Evolutionary conservation across 2,329 filamentous ascomycete genomes (phyloP).

Genomic region (Paecilomyces dactylethromorphus): DNA sequence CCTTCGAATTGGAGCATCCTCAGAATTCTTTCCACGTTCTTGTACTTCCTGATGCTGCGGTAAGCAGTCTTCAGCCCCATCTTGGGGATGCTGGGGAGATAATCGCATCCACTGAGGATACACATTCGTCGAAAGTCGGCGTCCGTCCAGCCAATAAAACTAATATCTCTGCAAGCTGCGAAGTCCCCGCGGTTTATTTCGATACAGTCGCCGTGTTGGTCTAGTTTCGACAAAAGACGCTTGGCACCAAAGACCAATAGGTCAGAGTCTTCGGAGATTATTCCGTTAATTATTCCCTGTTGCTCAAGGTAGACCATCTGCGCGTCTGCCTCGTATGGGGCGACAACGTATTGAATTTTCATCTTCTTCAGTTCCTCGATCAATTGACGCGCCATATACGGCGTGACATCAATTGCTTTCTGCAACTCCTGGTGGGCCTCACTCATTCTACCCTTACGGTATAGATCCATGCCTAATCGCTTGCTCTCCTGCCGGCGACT

Average conservation of each 20-base stretch:
- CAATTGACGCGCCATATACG: slow-evolving; percentile 84
- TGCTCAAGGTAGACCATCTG: slow-evolving; percentile 91
- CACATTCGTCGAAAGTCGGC: slow-evolving; percentile 89
- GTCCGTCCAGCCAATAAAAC: slow-evolving; percentile 86
- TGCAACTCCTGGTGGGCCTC: slow-evolving; percentile 84
- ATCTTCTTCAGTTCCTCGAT: slow-evolving; percentile 86
- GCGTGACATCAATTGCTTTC: slow-evolving; percentile 92
- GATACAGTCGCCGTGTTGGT: slow-evolving; percentile 86
- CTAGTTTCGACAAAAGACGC: slow-evolving; percentile 84
- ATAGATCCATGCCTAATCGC: slow-evolving; percentile 66
- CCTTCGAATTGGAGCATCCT: slow-evolving; percentile 83
- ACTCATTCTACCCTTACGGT: slow-evolving; percentile 71
- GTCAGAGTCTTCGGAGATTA: slow-evolving; percentile 94
- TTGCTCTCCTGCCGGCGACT: slow-evolving; percentile 71
- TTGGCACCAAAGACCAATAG: slow-evolving; percentile 91
- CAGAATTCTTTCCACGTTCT: slow-evolving; percentile 74
- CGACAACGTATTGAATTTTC: slow-evolving; percentile 80
- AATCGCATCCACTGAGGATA: slow-evolving; percentile 94
- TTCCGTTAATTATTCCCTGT: slow-evolving; percentile 74
- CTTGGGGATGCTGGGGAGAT: slow-evolving; percentile 75
- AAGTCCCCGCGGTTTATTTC: slow-evolving; percentile 89
- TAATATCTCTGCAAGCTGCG: slow-evolving; percentile 79
- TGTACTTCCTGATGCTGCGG: slow-evolving; percentile 82
- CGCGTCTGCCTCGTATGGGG: slow-evolving; percentile 96
- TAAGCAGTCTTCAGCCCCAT: slow-evolving; percentile 93